Base-by-base conservation (phyloP, 495 filamentous ascomycete species). In the Neurospora discreta region DNA sequence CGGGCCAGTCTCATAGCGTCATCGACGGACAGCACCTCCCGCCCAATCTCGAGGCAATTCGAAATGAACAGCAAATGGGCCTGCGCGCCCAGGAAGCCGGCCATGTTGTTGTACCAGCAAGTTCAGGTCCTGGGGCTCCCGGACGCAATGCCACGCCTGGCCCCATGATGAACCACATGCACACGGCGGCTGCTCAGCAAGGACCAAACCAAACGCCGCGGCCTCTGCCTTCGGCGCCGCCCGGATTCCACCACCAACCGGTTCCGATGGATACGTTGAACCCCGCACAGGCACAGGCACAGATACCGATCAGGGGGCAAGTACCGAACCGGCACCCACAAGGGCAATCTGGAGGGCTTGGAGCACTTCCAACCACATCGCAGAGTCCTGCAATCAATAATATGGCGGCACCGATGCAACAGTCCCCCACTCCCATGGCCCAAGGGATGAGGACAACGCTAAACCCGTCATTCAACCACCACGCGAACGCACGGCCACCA, bases 341-440 rank as follows among this genome's bases (percentile, higher is more conserved):
- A 71, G 83, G 83, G 1, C 86, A 87, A 73, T 84, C 82, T 9
- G 84, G 83, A 7, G 82, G 80, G 33, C 77, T 85, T 69, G 75
- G 77, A 18, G 84, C 79, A 0, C 78, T 79, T 13, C 79, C 83
- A 15, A 78, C 79, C 16, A 78, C 83, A 20, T 85, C 85, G 9
- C 86, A 85, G 71, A 87, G 84, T 70, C 86, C 86, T 9, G 82
- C 79, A 1, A 84, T 87, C 84, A 79, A 79, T 58, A 85, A 83
- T 1, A 70, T 86, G 46, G 87, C 84, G 65, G 79, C 84, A 1
- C 85, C 85, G 16, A 81, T 85, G 75, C 79, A 80, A 30, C 81
- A 82, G 30, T 80, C 84, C 15, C 81, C 84, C 20, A 78, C 80
- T 0, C 78, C 81, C 44, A 83, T 84, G 80, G 78, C 76, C 43